phyloP scores from a whole-genome alignment of 2,329 filamentous ascomycete genomes.

The Aspergillus nomiae region DNA sequence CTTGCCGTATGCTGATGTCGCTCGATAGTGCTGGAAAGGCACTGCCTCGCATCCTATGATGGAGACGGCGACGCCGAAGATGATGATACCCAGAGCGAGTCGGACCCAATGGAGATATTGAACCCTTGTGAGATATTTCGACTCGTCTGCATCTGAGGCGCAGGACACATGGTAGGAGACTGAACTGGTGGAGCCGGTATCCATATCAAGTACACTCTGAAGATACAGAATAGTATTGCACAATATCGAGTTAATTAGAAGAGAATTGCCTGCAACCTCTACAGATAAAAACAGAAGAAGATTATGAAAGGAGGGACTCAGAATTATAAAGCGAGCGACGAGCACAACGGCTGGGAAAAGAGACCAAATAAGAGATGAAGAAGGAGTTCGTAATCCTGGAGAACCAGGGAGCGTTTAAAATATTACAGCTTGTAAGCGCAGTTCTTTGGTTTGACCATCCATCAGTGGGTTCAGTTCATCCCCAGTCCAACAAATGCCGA shows the following conservation, averaged over 20 bases:
- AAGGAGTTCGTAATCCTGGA: neutral
- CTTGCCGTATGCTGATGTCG: conserved; percentile 36
- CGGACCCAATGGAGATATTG: conserved; percentile 37
- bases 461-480: neutral
- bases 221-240: neutral
- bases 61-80: conserved; percentile 32
- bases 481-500: neutral
- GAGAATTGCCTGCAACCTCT: neutral
- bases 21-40: conserved; percentile 42
- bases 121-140: conserved; percentile 35
- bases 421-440: neutral
- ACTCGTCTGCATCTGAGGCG: conserved; percentile 41
- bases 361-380: neutral
- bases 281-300: neutral
- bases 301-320: neutral
- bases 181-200: conserved; percentile 18
- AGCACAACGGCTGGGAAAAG: neutral
- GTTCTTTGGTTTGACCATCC: neutral
- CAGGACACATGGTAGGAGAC: conserved; percentile 33
- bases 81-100: conserved; percentile 35
- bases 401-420: neutral
- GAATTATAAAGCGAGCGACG: neutral
- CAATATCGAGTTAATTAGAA: neutral
- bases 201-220: conserved; percentile 23
- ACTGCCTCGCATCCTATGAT: conserved; percentile 40